Evolutionary conservation across 1,139 yeast species (phyloP).

Genomic region (Pneumocystis murina): DNA sequence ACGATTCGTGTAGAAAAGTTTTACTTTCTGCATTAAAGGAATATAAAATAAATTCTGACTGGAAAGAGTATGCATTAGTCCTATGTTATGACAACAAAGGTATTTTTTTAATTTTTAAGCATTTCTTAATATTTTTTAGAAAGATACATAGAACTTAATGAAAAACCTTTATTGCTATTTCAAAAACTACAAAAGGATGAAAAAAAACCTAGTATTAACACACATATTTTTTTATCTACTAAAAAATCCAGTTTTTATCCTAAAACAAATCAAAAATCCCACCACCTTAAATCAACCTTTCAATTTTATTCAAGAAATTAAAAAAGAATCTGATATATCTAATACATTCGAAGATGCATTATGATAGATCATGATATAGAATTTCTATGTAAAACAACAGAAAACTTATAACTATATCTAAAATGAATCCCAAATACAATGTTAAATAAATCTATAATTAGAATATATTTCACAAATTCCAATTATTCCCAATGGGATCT

Average conservation of each 20-base stretch:
- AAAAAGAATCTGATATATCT: not conserved
- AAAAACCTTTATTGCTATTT: slow-evolving; percentile 78
- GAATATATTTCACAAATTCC: not conserved
- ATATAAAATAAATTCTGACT: slow-evolving; percentile 67
- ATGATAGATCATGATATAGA: not conserved
- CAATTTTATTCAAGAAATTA: not conserved
- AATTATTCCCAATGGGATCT: not conserved
- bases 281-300: not conserved
- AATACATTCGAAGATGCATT: not conserved
- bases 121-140: slow-evolving; percentile 34
- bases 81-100: slow-evolving; percentile 66
- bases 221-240: not conserved
- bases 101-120: not conserved
- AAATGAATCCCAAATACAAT: not conserved
- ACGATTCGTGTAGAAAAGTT: slow-evolving; percentile 82
- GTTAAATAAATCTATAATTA: not conserved
- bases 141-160: slow-evolving; percentile 66
- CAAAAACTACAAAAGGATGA: slow-evolving; percentile 80
- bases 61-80: slow-evolving; percentile 79
- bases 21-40: slow-evolving; percentile 80
- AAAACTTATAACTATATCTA: not conserved
- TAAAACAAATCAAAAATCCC: not conserved
- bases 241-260: not conserved
- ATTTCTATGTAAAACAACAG: not conserved
- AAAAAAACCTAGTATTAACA: slow-evolving; percentile 41